Evolutionary conservation across 176 grass and related monocot genomes (phyloP), one percentile per base, ranked within the genome.

Genomic region (Carex littledalei): DNA sequence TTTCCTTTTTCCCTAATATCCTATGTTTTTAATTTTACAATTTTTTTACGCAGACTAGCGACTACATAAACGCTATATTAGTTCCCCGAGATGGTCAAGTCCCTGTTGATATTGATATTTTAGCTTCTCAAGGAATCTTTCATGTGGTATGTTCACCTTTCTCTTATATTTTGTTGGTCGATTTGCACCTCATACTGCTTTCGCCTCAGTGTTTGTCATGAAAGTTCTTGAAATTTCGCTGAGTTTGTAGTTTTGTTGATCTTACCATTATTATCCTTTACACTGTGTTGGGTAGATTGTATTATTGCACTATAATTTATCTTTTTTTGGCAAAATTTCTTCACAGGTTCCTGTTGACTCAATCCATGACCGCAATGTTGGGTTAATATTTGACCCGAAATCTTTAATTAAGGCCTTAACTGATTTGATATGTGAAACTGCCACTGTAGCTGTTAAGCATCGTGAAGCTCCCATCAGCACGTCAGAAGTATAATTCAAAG

Each of bases 21-120:
- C 22, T 77, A n/a, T 77, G n/a, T 55, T 82, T 17, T 84, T 84
- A 47, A 35, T 70, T 81, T 82, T 59, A 67, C 63, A 84, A 16
- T 26, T 17, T 17, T 87, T 62, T 12, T 88, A 69, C 86, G 56
- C 89, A 97, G 95, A 84, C 95, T 18, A 90, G 61, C 35, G 84
- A 97, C 53, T 97, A 97, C 57, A 89, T 97, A 76, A 97, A 97
- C 89, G 86, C 90, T 67, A 84, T 97, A 86, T 89, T 97, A 87
- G 91, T 97, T 87, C 95, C 95, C 8, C 68, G 78, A 93, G 91
- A 87, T 71, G 89, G 95, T 60, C 91, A 89, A 87, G 84, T 97
- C 73, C 82, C 86, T 59, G 62, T 97, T 31, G 95, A 97, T 87
- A 67, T 83, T 87, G 65, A 90, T 87, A 72, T 77, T 88, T 91